A percentile compares a stretch with the other conserved stretches of the same genome.
Conservation (phyloP, 2,329 filamentous ascomycete species). For the Penicillium sp. region DNA sequence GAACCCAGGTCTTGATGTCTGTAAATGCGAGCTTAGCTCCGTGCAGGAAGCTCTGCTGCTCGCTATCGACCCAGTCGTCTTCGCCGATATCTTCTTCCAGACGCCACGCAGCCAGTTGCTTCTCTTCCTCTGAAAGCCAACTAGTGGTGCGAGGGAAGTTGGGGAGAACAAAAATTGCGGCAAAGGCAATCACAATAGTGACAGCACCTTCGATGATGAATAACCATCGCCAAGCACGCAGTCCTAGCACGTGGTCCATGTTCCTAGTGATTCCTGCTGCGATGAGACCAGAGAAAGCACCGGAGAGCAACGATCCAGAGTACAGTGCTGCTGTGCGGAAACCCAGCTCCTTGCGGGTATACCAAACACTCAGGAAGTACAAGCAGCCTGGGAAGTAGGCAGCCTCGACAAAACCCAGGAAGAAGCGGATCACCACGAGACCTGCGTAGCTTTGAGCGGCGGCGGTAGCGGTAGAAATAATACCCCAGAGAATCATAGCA, state of each 20-base stretch:
- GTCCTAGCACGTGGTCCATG: constrained; percentile 57
- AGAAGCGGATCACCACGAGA: constrained; percentile 47
- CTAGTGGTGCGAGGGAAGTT: constrained; percentile 64
- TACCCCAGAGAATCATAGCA: constrained; percentile 61
- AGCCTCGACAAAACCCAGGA: constrained; percentile 45
- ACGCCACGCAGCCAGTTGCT: constrained; percentile 59
- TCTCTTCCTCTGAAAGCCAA: constrained; percentile 61
- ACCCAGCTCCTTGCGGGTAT: constrained; percentile 29
- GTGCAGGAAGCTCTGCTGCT: constrained; percentile 52
- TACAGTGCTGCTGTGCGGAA: constrained; percentile 51
- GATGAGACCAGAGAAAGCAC: constrained; percentile 68
- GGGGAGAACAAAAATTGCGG: constrained; percentile 61
- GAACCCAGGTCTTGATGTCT: constrained; percentile 61
- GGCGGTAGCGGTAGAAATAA: constrained; percentile 53
- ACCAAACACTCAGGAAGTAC: constrained; percentile 34
- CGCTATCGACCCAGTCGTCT: constrained; percentile 60
- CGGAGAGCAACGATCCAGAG: constrained; percentile 67
- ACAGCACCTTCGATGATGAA: constrained; percentile 70
- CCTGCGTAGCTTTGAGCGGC: constrained; percentile 50
- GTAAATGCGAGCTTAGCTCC: constrained; percentile 58
- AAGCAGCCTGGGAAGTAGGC: constrained; percentile 43
- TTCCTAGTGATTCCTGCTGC: constrained; percentile 65
- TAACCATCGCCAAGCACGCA: constrained; percentile 63
- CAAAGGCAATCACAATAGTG: constrained; percentile 61
- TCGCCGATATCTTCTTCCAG: constrained; percentile 65